These are phyloP conservation scores for Lachancea mirantina DNA, from an alignment of 805 yeast genomes.

Conservation along the genomic window DNA sequence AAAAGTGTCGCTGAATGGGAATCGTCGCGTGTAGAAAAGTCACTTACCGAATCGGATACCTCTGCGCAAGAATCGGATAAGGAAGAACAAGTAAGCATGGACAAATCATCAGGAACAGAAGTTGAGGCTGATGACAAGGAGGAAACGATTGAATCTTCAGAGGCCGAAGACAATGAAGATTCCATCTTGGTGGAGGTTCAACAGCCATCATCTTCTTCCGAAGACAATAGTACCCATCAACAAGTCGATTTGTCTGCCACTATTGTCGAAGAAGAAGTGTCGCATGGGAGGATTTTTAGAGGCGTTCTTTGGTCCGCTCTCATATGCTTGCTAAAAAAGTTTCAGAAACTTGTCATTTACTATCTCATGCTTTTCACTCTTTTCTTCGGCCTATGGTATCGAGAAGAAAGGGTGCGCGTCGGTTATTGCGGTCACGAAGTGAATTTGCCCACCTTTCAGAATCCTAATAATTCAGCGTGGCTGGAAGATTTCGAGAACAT, in stretches of 20 bases:
- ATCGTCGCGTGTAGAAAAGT: background rate
- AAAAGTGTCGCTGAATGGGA: background rate
- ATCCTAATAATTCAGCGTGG: constrained; percentile 24
- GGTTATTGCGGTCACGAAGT: constrained; percentile 75
- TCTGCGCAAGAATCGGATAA: constrained; percentile 5
- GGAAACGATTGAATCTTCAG: constrained; percentile 9
- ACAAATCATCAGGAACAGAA: background rate
- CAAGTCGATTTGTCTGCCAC: no score
- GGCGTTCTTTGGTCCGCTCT: background rate
- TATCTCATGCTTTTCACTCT: constrained; percentile 36
- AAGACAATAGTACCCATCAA: no score
- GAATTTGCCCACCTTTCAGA: constrained; percentile 35
- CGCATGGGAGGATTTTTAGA: constrained; percentile 1
- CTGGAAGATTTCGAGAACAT: constrained; percentile 37
- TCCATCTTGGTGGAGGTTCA: constrained; percentile 5
- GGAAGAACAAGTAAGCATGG: constrained; percentile 6
- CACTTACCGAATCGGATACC: background rate
- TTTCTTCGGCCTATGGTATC: constrained; percentile 49
- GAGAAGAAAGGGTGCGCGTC: constrained; percentile 51
- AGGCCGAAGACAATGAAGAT: constrained; percentile 10
- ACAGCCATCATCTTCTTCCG: no score
- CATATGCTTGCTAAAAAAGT: background rate
- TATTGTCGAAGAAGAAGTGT: no score
- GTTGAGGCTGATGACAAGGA: constrained; percentile 1
- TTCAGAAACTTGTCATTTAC: constrained; percentile 21